Evolutionary conservation across 2,329 filamentous ascomycete genomes (phyloP).

Genomic region (Aspergillus ochraceoroseus): DNA sequence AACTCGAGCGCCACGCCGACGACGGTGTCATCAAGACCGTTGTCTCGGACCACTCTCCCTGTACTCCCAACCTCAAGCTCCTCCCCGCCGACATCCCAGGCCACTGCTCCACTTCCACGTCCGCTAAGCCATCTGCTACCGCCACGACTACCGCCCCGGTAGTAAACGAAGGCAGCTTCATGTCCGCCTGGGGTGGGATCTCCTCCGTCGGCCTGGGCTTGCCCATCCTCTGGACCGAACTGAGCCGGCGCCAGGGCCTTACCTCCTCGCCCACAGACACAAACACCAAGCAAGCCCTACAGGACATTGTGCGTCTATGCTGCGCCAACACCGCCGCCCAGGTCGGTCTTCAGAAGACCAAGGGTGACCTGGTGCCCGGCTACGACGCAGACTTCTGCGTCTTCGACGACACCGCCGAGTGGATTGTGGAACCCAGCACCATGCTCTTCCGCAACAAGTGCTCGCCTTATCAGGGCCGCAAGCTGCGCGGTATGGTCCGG

Average conservation of each 20-base stretch:
- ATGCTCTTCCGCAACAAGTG: slow-evolving; percentile 96
- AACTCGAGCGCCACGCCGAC: slow-evolving; percentile 56
- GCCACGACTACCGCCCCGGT: slow-evolving; percentile 25
- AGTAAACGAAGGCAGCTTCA: slow-evolving; percentile 69
- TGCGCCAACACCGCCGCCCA: slow-evolving; percentile 80
- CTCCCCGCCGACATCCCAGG: slow-evolving; percentile 66
- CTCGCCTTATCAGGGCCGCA: slow-evolving; percentile 80
- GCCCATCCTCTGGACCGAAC: slow-evolving; percentile 80
- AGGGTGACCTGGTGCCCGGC: slow-evolving; percentile 74
- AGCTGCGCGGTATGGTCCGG: slow-evolving; percentile 68
- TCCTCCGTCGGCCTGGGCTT: slow-evolving; percentile 88
- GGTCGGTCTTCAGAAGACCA: slow-evolving; percentile 73
- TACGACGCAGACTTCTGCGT: slow-evolving; percentile 89
- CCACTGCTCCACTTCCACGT: slow-evolving; percentile 23
- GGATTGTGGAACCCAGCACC: slow-evolving; percentile 66
- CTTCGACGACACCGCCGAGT: slow-evolving; percentile 79
- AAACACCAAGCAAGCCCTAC: slow-evolving; percentile 52
- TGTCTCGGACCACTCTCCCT: slow-evolving; percentile 93
- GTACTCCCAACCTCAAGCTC: slow-evolving; percentile 89
- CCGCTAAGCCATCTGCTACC: not conserved
- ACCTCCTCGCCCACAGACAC: slow-evolving; percentile 36
- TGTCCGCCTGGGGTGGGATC: slow-evolving; percentile 93
- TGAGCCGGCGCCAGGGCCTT: slow-evolving; percentile 55
- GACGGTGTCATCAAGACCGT: slow-evolving; percentile 85
- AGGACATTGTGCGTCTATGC: slow-evolving; percentile 81